A percentile compares a stretch with the other conserved stretches of the same genome.
phyloP scores from a whole-genome alignment of 176 grass and related monocot species.

The Saccharum officinarum region DNA sequence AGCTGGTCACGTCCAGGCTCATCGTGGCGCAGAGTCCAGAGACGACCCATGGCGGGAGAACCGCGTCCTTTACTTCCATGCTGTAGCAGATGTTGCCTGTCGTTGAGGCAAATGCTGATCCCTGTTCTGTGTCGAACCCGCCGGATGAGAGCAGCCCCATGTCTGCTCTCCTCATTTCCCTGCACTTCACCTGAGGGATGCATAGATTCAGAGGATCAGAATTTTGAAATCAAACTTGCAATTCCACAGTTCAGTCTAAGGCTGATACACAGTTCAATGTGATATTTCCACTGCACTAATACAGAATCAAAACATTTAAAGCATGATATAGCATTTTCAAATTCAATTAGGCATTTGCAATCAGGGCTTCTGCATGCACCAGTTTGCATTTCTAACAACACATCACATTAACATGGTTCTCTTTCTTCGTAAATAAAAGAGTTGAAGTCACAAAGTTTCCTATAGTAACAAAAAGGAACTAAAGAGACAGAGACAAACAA shows the following conservation, averaged over 20 bases:
- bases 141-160: constrained; percentile 33
- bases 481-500: not conserved
- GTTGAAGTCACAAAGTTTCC: not conserved
- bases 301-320: not conserved
- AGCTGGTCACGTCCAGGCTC: constrained; percentile 46
- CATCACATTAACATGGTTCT: not conserved
- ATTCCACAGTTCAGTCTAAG: not conserved
- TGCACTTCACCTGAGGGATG: constrained; percentile 69
- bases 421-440: not conserved
- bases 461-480: not conserved
- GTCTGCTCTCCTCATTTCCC: constrained; percentile 87
- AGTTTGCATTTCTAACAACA: not conserved
- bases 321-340: not conserved
- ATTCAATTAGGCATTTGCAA: not conserved
- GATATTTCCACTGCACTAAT: not conserved
- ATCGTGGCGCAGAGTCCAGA: constrained; percentile 64
- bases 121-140: constrained; percentile 29
- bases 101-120: constrained; percentile 17
- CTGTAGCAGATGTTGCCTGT: constrained; percentile 20
- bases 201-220: not conserved
- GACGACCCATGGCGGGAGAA: constrained; percentile 77
- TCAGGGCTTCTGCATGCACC: not conserved
- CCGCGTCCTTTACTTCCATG: constrained; percentile 69
- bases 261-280: not conserved
- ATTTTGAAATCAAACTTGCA: not conserved